Base-by-base conservation (phyloP, 345 rosid genomes). In the Mallotus nudiflorus region DNA sequence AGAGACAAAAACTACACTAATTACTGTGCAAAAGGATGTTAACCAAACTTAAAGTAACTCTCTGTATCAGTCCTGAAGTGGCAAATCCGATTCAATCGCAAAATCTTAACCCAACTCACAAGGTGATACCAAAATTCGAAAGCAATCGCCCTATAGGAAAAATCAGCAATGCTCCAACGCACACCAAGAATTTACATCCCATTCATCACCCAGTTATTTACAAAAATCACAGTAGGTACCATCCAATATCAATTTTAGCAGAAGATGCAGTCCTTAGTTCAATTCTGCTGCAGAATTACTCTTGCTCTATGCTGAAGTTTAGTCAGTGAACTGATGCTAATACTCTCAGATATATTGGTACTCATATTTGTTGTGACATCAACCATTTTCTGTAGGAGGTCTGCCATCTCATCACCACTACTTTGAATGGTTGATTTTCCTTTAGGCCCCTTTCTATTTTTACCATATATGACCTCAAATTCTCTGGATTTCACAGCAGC, bases 401-500 rank as follows among this genome's bases (percentile, higher is more conserved):
- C 83, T 44, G 2, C 77, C 78, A 78, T 67, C 62, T 72, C 53
- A 33, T 78, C 48, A 31, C 27, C 58, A 49, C 15, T 24, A 33
- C 15, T 44, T 63, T 66, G 76, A n/a, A n/a, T 50, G 24, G 33
- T 28, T 40, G 37, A 55, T 2, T 60, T 72, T 6, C 63, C 67
- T 68, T 68, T 72, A 8, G 51, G 45, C 29, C 66, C 67, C 66
- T 77, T 77, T 24, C 45, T 58, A n/a, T 62, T 78, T 60, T 69
- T 76, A 74, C 89, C 97, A 28, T 87, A 86, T 9, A 74, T 54
- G 44, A 79, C 81, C 77, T 90, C 97, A 65, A 95, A 90, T 64
- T 89, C 90, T 75, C 70, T 73, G 42, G 97, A 95, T 76, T 88
- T 92, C 0, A 56, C 62, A 72, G 87, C 85, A 25, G 99, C 98